A percentile compares a stretch with the other conserved stretches of the same genome.
Conservation (phyloP, 345 rosid genomes). For the Draba incana region DNA sequence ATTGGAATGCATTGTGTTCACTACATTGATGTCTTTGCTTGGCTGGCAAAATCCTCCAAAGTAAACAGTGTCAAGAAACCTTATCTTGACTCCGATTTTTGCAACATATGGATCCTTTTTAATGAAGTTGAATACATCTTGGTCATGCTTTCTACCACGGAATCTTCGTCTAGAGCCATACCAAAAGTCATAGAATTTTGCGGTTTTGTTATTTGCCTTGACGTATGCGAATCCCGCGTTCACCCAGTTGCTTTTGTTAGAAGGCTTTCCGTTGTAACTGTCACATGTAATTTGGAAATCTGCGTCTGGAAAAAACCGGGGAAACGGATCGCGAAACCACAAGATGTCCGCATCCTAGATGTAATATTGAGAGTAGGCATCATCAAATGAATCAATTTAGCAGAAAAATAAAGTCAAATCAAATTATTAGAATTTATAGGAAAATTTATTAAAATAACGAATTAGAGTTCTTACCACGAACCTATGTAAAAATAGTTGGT, state of each 20-base stretch:
- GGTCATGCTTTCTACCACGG: slow-evolving; percentile 58
- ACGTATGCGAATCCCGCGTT: slow-evolving; percentile 70
- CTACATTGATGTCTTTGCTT: too few species aligned
- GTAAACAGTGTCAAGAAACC: neutral
- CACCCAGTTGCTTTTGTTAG: slow-evolving; percentile 41
- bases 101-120: slow-evolving; percentile 43
- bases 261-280: slow-evolving; percentile 41
- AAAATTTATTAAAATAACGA: too few species aligned
- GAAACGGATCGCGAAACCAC: slow-evolving; percentile 77
- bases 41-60: too few species aligned
- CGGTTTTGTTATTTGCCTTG: slow-evolving; percentile 50
- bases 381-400: too few species aligned
- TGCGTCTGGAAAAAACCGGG: slow-evolving; percentile 45
- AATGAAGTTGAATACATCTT: slow-evolving; percentile 71
- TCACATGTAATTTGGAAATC: slow-evolving; percentile 85
- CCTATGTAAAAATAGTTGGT: too few species aligned
- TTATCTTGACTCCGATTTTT: slow-evolving; percentile 38
- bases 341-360: slow-evolving; percentile 65
- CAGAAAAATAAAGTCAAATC: too few species aligned
- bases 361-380: neutral
- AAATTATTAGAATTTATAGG: too few species aligned
- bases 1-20: too few species aligned
- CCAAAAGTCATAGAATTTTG: slow-evolving; percentile 64
- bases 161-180: slow-evolving; percentile 42
- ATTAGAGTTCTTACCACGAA: too few species aligned